A percentile compares a stretch with the other conserved stretches of the same genome.
Conservation (phyloP, 1,139 yeast genomes). For the Debaryomyces fabryi region DNA sequence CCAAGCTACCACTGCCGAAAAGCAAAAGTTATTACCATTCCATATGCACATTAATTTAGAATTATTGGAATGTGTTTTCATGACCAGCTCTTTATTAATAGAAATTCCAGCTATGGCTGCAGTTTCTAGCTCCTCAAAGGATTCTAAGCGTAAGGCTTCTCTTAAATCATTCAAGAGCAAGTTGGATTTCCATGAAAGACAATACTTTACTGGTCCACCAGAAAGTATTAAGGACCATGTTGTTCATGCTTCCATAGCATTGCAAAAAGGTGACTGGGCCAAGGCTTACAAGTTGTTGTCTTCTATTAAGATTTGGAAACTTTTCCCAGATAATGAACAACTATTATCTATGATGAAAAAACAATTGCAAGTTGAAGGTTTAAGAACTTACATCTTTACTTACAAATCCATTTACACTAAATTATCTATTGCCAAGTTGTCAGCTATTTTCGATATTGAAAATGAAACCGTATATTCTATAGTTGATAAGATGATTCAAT, state of each 20-base stretch:
- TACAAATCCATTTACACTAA: slow-evolving; percentile 78
- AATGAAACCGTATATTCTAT: slow-evolving; percentile 59
- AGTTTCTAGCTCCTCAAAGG: slow-evolving; percentile 44
- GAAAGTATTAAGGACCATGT: slow-evolving; percentile 94
- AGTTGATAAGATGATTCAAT: slow-evolving; percentile 73
- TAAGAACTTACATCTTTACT: slow-evolving; percentile 86
- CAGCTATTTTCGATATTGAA: slow-evolving; percentile 66
- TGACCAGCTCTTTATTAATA: slow-evolving; percentile 85
- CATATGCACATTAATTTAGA: slow-evolving; percentile 98
- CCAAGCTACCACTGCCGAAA: slow-evolving; percentile 61
- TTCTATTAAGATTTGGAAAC: slow-evolving; percentile 85
- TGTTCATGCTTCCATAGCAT: slow-evolving; percentile 88
- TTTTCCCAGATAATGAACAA: slow-evolving; percentile 69
- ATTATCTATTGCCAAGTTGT: slow-evolving; percentile 68
- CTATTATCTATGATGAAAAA: slow-evolving; percentile 71
- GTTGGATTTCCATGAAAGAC: slow-evolving; percentile 92
- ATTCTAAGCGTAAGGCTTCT: slow-evolving; percentile 64
- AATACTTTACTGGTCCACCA: slow-evolving; percentile 96
- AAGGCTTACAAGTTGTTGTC: slow-evolving; percentile 71
- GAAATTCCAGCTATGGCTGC: slow-evolving; percentile 85
- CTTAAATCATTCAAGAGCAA: slow-evolving; percentile 89
- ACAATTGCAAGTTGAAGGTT: slow-evolving; percentile 86
- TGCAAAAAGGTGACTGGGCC: slow-evolving; percentile 90
- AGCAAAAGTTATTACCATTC: slow-evolving; percentile 90
- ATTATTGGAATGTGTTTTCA: slow-evolving; percentile 89